Percentiles rank a stretch among this genome's conserved stretches.
Evolutionary conservation across 2,329 filamentous ascomycete species (phyloP).

Genomic region (Fusarium sp.): DNA sequence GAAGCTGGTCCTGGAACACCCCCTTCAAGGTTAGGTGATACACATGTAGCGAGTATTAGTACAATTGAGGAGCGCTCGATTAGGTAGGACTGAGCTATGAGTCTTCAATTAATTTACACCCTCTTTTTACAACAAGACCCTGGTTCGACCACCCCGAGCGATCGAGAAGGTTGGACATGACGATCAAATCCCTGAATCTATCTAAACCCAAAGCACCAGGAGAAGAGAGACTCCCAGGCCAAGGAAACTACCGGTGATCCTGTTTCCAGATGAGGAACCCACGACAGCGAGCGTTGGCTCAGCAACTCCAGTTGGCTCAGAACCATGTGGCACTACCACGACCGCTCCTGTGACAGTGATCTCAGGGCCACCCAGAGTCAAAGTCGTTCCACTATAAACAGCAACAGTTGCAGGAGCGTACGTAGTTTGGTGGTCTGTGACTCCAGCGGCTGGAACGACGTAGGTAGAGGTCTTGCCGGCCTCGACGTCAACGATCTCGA

Average conservation of each 20-base stretch:
- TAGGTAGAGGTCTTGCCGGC: neutral
- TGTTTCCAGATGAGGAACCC: neutral
- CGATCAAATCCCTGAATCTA: neutral
- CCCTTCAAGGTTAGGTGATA: neutral
- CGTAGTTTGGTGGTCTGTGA: neutral
- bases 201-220: neutral
- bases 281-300: neutral
- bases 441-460: neutral
- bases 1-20: neutral
- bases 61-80: neutral
- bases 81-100: neutral
- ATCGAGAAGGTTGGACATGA: neutral
- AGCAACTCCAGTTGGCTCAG: neutral
- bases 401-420: neutral
- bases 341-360: neutral
- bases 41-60: neutral
- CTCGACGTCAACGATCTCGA: neutral
- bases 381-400: neutral
- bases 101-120: neutral
- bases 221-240: neutral
- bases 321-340: neutral
- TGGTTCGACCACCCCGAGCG: neutral
- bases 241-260: neutral
- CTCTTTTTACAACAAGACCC: neutral
- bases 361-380: neutral